Conservation (phyloP, 345 rosid genomes). For the Eucalyptus sp. region DNA sequence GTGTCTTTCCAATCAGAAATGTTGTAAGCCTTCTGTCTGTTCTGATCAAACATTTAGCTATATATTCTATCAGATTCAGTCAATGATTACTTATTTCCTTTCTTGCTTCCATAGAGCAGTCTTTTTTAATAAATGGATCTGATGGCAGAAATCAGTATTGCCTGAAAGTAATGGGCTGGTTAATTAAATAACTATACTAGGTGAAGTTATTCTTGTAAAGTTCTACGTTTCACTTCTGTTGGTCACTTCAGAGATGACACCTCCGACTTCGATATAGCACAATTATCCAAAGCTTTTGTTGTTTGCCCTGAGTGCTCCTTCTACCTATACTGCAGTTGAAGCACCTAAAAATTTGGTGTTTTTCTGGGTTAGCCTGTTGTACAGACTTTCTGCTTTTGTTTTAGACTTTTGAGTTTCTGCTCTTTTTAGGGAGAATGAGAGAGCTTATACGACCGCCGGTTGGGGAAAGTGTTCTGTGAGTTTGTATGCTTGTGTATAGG, state of each 20-base stretch:
- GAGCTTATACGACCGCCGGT: neutral
- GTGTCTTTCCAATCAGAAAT: slow-evolving; percentile 84
- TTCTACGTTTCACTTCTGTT: neutral
- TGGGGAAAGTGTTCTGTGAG: neutral
- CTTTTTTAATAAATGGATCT: neutral
- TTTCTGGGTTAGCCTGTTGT: neutral
- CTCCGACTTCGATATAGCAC: neutral
- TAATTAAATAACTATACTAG: neutral
- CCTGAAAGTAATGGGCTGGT: neutral
- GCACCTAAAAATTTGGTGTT: neutral
- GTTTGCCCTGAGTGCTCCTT: neutral
- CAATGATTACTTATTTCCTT: neutral
- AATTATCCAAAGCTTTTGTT: neutral
- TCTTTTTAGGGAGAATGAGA: neutral
- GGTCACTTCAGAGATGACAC: neutral
- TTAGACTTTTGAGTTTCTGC: neutral
- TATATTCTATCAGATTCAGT: neutral
- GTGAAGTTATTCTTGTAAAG: neutral
- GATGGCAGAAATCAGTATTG: neutral
- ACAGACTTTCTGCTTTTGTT: neutral
- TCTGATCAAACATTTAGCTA: neutral
- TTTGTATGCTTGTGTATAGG: neutral
- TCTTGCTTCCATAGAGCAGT: neutral
- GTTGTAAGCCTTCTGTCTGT: slow-evolving; percentile 34
- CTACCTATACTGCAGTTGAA: neutral